These are phyloP conservation scores for Colletotrichum lindemuthianum DNA, from an alignment of 2,329 filamentous ascomycete genomes.

Conservation along the genomic window DNA sequence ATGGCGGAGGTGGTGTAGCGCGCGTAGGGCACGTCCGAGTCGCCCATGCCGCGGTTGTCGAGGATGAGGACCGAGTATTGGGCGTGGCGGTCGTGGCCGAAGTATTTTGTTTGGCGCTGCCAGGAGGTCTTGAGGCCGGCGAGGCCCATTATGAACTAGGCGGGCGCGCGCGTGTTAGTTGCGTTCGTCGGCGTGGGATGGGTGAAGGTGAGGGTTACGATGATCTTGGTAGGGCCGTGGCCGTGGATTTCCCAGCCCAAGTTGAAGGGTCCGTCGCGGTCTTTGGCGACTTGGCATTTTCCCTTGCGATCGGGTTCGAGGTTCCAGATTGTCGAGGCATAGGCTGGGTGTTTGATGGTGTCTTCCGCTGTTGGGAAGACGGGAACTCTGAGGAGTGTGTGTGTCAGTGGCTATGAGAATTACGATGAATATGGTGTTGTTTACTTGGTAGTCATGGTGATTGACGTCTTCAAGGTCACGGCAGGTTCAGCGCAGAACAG, in stretches of 20 bases:
- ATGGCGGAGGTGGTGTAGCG: constrained; percentile 87
- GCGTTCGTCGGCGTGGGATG: constrained; percentile 10
- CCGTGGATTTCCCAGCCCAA: constrained; percentile 86
- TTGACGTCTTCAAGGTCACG: neutral
- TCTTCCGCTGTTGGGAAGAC: constrained; percentile 61
- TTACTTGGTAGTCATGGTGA: constrained; percentile 24
- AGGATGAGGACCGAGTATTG: constrained; percentile 79
- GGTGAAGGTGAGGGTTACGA: constrained; percentile 59
- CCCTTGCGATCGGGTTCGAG: constrained; percentile 74
- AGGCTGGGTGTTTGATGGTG: constrained; percentile 73
- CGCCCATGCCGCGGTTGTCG: constrained; percentile 88
- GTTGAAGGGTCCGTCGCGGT: constrained; percentile 78
- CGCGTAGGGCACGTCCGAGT: constrained; percentile 78
- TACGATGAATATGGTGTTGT: neutral
- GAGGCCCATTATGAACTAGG: constrained; percentile 83
- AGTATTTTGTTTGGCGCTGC: constrained; percentile 86
- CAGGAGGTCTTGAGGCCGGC: constrained; percentile 75
- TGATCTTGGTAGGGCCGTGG: constrained; percentile 74
- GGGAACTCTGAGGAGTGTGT: constrained; percentile 1
- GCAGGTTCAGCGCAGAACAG: neutral
- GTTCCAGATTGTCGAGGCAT: constrained; percentile 72
- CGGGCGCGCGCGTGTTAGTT: no score
- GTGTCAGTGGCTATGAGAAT: neutral
- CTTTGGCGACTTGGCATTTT: constrained; percentile 70
- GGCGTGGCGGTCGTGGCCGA: constrained; percentile 75